Evolutionary conservation across 225 moss, liverwort and hornwort species (phyloP), one percentile per base, ranked within the genome.

Genomic region (Straminergon stramineum): DNA sequence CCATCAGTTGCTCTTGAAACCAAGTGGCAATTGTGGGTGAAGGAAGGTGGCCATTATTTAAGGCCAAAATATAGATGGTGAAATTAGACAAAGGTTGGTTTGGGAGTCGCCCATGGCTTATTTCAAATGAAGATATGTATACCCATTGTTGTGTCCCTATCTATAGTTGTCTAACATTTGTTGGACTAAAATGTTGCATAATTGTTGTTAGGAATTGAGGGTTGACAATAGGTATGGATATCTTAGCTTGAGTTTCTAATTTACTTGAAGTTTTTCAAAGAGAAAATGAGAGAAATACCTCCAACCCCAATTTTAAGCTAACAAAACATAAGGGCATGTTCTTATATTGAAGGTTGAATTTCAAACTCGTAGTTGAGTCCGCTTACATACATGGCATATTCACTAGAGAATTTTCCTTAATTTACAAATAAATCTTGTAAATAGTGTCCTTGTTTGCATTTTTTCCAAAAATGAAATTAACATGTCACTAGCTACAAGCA

Each of bases 341-440:
- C 3, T 17, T 17, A 4, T 45, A 28, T 17, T 28, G 9, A 28
- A 28, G 10, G 28, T 74, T 28, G 28, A 28, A 45, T 74, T 74
- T 45, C 2, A 45, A 74, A 45, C 5, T 45, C 17, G 0, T 15
- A 28, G 10, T 74, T 17, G 0, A 28, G 0, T 73, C 28, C 5
- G 28, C 28, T 5, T 17, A 28, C 2, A 9, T 1, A 73, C 3
- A 0, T 16, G 45, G 10, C 0, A 10, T 0, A 5, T 28, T 45
- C 10, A 74, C 0, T 45, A 2, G 45, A 17, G 0, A 28, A 73
- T 16, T 2, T 1, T 43, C 28, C 9, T 26, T 43, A 27, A 28
- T 43, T 73, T 10, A 28, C 6, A 73, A 17, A 73, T 9, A 41
- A 43, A 28, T 15, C 9, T 43, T 73, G 6, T 5, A 43, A 73